Evolutionary conservation across 2,329 filamentous ascomycete species (phyloP), one percentile per base, ranked within the genome.

Genomic region (Diaporthe destruens): DNA sequence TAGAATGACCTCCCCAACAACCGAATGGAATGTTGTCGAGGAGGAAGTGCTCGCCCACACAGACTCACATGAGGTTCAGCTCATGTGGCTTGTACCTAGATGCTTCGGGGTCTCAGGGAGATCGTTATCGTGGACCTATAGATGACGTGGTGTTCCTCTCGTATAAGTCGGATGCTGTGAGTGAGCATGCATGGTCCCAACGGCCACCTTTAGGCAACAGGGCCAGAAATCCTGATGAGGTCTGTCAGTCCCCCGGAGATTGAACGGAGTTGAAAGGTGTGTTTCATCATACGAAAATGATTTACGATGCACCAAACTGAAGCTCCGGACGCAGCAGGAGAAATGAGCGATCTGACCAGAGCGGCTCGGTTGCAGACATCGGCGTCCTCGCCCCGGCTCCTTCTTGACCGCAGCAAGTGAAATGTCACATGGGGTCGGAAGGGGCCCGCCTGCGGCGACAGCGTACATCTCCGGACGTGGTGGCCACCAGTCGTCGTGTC

Each of bases 161-260:
- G 55, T 53, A 32, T 23, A 36, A n/a, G 61, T 9, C 61, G 32
- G 32, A 47, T 39, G 20, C 44, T 53, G 55, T 54, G 5, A 23
- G 44, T 42, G 55, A 61, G 61, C 55, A 70, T 70, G 68, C 67
- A 54, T 34, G 68, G 34, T 36, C 25, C 68, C 56, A 55, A 29
- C 42, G 57, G 68, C 47, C n/a, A 29, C 57, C 23, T 34, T 44
- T 32, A 44, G 56, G 57, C 49, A 47, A 63, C 49, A 56, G 34
- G 68, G 23, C 55, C 56, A 61, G 14, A 29, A 23, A 34, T 49
- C 16, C 55, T 23, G 39, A 51, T 44, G 6, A 59, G 55, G 51
- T 42, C 36, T 53, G 11, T 18, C 34, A 32, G 51, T 34, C 68
- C 23, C 18, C 20, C 18, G 68, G 55, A 59, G 36, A 59, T 39